A percentile compares a stretch with the other conserved stretches of the same genome.
Evolutionary conservation across 176 grass and related monocot genomes (phyloP).

Genomic region (Themeda triandra): DNA sequence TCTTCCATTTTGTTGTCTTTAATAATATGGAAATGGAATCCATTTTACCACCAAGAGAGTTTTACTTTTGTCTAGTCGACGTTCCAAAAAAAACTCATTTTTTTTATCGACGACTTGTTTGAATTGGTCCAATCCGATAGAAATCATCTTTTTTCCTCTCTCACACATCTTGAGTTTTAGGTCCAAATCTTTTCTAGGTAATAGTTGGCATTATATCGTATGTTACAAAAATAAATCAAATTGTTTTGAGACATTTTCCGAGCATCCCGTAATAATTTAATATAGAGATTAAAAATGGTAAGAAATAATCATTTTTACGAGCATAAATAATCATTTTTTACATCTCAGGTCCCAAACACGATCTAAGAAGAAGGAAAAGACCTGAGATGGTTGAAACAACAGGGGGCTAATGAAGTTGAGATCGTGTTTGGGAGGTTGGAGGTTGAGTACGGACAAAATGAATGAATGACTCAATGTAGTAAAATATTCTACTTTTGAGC

Average conservation of each 20-base stretch:
- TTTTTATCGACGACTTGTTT: neutral
- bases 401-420: too few species aligned
- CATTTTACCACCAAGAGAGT: neutral
- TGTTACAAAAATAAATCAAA: neutral
- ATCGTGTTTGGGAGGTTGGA: too few species aligned
- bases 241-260: too few species aligned
- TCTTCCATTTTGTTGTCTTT: neutral
- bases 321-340: too few species aligned
- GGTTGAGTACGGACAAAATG: too few species aligned
- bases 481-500: too few species aligned
- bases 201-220: neutral
- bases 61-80: neutral
- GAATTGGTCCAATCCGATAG: neutral
- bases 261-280: neutral
- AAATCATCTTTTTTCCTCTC: neutral
- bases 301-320: too few species aligned
- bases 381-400: too few species aligned
- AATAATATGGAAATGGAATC: neutral
- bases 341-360: too few species aligned
- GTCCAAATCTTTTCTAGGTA: neutral
- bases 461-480: too few species aligned
- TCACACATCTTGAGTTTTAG: neutral
- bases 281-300: too few species aligned
- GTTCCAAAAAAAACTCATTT: neutral
- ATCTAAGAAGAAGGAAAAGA: too few species aligned